phyloP scores from a whole-genome alignment of 2,329 filamentous ascomycete genomes.

The Penicillium sp. region DNA sequence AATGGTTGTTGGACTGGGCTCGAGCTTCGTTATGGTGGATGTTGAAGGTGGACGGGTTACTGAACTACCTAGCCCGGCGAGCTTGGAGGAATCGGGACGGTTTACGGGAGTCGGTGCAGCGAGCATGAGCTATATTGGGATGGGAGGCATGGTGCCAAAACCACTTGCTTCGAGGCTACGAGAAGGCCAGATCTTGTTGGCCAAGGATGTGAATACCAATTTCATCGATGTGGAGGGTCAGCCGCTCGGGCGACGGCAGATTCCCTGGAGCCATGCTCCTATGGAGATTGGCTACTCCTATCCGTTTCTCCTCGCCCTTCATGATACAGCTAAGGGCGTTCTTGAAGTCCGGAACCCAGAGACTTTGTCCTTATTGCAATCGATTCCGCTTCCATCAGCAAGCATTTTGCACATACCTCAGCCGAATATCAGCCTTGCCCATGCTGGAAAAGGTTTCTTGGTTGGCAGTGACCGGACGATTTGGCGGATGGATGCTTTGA shows the following conservation, averaged over 20 bases:
- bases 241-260: conserved; percentile 76
- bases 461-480: conserved; percentile 88
- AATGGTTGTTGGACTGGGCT: conserved; percentile 85
- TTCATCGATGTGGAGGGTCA: conserved; percentile 86
- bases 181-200: conserved; percentile 83
- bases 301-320: conserved; percentile 86
- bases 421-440: conserved; percentile 88
- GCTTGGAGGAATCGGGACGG: conserved; percentile 68
- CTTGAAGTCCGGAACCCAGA: conserved; percentile 92
- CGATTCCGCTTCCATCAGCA: conserved; percentile 76
- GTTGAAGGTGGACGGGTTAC: conserved; percentile 70
- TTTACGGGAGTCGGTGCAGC: conserved; percentile 81
- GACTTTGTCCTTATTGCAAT: conserved; percentile 86
- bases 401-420: conserved; percentile 87
- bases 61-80: conserved; percentile 77
- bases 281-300: conserved; percentile 95
- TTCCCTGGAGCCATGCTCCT: conserved; percentile 88
- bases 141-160: conserved; percentile 87
- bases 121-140: conserved; percentile 95
- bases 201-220: conserved; percentile 94
- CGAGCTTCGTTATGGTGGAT: conserved; percentile 87
- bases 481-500: conserved; percentile 93
- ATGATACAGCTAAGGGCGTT: conserved; percentile 76
- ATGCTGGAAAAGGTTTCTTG: conserved; percentile 93
- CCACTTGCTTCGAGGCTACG: conserved; percentile 80